A percentile compares a stretch with the other conserved stretches of the same genome.
Conservation (phyloP, 768 basidiomycete species). For the Podaxis sp. region DNA sequence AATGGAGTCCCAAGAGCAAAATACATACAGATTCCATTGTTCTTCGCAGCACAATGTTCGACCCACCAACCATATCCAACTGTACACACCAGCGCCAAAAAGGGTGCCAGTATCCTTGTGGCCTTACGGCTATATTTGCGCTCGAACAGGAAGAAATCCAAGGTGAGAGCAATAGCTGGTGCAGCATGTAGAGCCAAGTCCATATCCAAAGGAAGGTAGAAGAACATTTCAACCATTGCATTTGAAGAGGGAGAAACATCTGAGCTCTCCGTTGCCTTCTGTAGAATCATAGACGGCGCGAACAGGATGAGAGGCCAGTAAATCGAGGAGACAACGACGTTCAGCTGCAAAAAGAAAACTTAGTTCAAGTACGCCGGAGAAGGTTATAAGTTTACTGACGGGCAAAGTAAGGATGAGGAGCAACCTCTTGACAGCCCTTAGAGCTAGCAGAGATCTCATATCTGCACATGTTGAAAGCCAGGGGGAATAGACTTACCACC, state of each 20-base stretch:
- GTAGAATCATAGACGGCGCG: conserved; percentile 57
- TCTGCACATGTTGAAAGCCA: neutral
- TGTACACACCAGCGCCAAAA: conserved; percentile 27
- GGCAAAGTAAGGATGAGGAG: conserved; percentile 67
- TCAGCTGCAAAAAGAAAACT: conserved; percentile 23
- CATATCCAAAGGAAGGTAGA: conserved; percentile 46
- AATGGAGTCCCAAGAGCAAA: neutral
- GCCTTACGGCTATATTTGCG: conserved; percentile 42
- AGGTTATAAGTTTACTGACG: conserved; percentile 31
- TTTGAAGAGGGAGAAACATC: conserved; percentile 26
- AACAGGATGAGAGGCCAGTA: conserved; percentile 67
- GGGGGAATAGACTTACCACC: conserved; percentile 21
- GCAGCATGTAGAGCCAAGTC: conserved; percentile 68
- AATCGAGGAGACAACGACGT: conserved; percentile 43
- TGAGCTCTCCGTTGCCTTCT: conserved; percentile 20
- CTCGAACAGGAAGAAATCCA: conserved; percentile 72
- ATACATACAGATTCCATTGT: conserved; percentile 56
- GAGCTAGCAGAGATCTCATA: conserved; percentile 24
- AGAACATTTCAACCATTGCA: conserved; percentile 22
- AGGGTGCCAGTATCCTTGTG: conserved; percentile 27
- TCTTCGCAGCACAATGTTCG: conserved; percentile 63
- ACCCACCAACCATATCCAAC: conserved; percentile 61
- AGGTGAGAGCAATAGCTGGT: conserved; percentile 54
- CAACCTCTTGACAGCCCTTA: conserved; percentile 48
- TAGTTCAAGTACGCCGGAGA: neutral